These are phyloP conservation scores for Logfia minima DNA, from an alignment of 129 eudicot species.

Conservation along the genomic window DNA sequence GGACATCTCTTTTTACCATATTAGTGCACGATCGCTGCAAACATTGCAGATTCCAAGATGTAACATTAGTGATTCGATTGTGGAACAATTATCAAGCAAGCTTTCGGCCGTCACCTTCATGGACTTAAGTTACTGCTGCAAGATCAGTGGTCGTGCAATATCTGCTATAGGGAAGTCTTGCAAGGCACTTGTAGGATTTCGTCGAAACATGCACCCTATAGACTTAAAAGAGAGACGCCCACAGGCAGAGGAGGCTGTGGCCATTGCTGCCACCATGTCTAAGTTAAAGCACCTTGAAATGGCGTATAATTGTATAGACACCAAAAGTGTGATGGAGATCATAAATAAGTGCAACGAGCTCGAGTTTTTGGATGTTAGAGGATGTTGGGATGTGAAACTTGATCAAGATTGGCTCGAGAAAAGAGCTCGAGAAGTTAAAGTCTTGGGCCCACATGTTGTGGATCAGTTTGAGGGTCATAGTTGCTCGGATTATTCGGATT, in stretches of 20 bases:
- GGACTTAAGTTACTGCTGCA: constrained; percentile 67
- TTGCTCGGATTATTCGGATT: constrained; percentile 46
- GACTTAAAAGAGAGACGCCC: constrained; percentile 42
- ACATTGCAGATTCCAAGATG: constrained; percentile 56
- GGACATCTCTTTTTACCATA: constrained; percentile 19
- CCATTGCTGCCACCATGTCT: constrained; percentile 69
- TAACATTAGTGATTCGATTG: constrained; percentile 51
- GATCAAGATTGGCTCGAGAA: constrained; percentile 46
- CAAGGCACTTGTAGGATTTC: constrained; percentile 45
- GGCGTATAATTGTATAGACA: constrained; percentile 50
- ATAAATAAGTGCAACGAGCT: constrained; percentile 44
- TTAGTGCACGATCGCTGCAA: constrained; percentile 57
- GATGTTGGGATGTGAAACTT: constrained; percentile 69
- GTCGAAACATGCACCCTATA: constrained; percentile 74
- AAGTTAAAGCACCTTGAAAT: constrained; percentile 70
- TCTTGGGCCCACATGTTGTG: constrained; percentile 56
- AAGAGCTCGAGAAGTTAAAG: constrained; percentile 38
- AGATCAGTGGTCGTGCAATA: constrained; percentile 45
- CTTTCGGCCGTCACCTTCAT: constrained; percentile 54
- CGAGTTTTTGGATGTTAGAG: constrained; percentile 64
- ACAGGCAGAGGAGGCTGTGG: constrained; percentile 64
- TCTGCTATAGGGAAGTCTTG: constrained; percentile 66
- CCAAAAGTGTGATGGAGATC: constrained; percentile 47
- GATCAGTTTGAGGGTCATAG: constrained; percentile 44
- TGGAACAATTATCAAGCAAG: constrained; percentile 54